A percentile compares a stretch with the other conserved stretches of the same genome.
phyloP scores from a whole-genome alignment of 148 eudicot genomes.

The Rhododendron henanense region DNA sequence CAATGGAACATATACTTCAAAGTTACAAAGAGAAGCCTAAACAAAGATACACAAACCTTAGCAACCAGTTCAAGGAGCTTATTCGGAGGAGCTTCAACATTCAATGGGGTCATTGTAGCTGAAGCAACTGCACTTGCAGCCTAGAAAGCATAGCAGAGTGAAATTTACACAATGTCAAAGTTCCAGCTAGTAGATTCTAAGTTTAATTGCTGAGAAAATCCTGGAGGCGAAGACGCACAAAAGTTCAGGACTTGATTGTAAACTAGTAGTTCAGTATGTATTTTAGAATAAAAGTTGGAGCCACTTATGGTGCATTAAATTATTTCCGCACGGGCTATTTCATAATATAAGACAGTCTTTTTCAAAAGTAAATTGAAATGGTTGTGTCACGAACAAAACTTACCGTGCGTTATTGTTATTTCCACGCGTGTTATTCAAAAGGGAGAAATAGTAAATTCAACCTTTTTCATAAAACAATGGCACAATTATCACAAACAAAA shows the following conservation, averaged over 20 bases:
- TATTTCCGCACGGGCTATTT: neutral
- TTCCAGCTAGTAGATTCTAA: neutral
- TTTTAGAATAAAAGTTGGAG: neutral
- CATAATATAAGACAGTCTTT: neutral
- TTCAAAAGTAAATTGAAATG: neutral
- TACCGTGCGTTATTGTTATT: neutral
- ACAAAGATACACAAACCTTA: slow-evolving; percentile 47
- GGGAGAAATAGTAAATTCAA: too few species aligned
- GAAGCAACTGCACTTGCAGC: slow-evolving; percentile 87
- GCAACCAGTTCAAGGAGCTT: slow-evolving; percentile 79
- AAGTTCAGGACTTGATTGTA: neutral
- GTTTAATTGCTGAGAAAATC: neutral
- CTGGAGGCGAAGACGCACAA: neutral
- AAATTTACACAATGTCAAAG: slow-evolving; percentile 1
- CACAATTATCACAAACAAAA: neutral
- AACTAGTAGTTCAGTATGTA: neutral
- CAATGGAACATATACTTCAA: neutral
- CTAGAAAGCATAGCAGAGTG: slow-evolving; percentile 21
- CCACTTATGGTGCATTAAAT: neutral
- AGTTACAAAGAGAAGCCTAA: slow-evolving; percentile 1
- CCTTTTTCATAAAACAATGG: neutral
- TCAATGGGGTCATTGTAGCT: slow-evolving; percentile 83
- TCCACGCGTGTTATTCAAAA: neutral
- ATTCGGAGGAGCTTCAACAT: slow-evolving; percentile 66
- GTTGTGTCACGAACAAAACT: too few species aligned